Percentiles rank a stretch among this genome's conserved stretches.
phyloP scores from a whole-genome alignment of 140 eudicot species.

The Erigeron philadelphicus region DNA sequence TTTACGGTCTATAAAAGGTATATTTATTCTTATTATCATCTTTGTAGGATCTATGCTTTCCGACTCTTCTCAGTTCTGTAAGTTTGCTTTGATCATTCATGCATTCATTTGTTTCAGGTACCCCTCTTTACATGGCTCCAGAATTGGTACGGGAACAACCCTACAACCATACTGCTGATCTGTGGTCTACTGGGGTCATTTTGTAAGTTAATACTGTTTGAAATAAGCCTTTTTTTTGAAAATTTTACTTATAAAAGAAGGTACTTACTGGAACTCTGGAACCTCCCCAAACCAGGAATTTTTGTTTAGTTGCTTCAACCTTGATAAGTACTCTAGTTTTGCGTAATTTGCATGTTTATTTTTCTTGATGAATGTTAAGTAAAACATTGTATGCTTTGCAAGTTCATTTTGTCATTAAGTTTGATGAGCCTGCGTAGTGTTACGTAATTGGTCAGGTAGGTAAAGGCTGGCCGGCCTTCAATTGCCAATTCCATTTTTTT shows the following conservation, averaged over 20 bases:
- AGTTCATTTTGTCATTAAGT: not conserved
- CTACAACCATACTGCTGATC: constrained; percentile 91
- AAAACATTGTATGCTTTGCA: not conserved
- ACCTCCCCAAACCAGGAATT: not conserved
- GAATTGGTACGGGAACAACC: constrained; percentile 98
- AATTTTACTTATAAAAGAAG: not conserved
- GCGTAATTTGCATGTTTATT: not conserved
- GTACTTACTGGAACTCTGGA: not conserved
- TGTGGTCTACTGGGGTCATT: constrained; percentile 97
- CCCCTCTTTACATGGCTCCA: constrained; percentile 99
- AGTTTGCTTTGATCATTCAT: constrained; percentile 6
- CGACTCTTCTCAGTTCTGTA: not conserved
- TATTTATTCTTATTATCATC: constrained; percentile 15
- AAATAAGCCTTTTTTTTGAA: not conserved
- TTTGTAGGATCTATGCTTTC: not conserved
- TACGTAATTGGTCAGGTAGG: too few relatives aligned
- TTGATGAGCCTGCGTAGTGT: too few relatives aligned
- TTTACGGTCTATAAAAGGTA: constrained; percentile 92
- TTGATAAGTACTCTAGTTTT: not conserved
- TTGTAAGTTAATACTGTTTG: constrained; percentile 51
- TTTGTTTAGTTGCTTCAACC: not conserved
- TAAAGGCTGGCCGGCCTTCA: too few relatives aligned
- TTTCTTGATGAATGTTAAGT: not conserved
- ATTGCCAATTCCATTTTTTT: too few relatives aligned
- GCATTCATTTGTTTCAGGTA: constrained; percentile 46